Conservation (phyloP, 106 monocot species). For the Allium fistulosum region DNA sequence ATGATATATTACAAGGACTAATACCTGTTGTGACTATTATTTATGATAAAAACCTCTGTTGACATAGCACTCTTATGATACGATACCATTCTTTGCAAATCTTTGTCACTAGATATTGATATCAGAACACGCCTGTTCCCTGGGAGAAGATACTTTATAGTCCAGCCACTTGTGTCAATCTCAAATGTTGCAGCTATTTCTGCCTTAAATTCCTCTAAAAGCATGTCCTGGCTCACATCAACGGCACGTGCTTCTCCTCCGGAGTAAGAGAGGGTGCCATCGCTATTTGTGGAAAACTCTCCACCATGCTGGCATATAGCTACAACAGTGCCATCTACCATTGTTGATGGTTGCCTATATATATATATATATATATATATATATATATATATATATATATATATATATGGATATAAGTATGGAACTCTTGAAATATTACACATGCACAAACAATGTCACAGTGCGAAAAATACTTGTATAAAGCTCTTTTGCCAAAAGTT, state of each 20-base stretch:
- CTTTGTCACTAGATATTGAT: conserved; percentile 79
- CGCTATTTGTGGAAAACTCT: conserved; percentile 50
- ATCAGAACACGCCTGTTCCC: conserved; percentile 71
- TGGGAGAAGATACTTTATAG: conserved; percentile 86
- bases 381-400: not conserved
- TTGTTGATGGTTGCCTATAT: conserved; percentile 10
- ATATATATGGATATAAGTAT: not conserved
- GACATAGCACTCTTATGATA: conserved; percentile 42
- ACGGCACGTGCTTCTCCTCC: conserved; percentile 94
- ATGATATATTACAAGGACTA: not conserved
- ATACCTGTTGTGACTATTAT: conserved; percentile 64
- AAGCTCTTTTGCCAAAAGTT: too few relatives aligned
- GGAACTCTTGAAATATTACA: not conserved
- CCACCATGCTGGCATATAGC: conserved; percentile 98
- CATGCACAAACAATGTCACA: too few relatives aligned
- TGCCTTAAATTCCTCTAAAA: conserved; percentile 61
- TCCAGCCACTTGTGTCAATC: conserved; percentile 48
- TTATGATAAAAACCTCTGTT: conserved; percentile 72
- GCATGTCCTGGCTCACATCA: conserved; percentile 57
- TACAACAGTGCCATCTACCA: conserved; percentile 43
- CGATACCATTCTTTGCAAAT: conserved; percentile 82
- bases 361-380: not conserved
- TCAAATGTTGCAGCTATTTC: conserved; percentile 70
- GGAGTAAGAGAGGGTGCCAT: conserved; percentile 64
- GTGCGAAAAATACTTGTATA: too few relatives aligned